phyloP scores from a whole-genome alignment of 495 filamentous ascomycete genomes.

The Penicillium verhagenii region DNA sequence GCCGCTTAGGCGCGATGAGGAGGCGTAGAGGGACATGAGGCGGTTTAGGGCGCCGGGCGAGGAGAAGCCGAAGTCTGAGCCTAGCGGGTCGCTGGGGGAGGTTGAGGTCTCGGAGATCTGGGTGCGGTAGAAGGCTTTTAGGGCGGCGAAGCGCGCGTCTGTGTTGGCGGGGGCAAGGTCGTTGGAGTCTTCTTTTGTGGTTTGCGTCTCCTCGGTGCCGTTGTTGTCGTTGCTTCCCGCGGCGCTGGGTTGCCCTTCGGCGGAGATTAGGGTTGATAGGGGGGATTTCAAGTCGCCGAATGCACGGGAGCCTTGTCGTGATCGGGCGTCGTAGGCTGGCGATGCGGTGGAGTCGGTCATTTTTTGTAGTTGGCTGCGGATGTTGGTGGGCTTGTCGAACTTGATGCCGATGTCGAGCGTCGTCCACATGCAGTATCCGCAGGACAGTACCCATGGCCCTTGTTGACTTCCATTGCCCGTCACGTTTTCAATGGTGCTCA shows the following conservation, averaged over 20 bases:
- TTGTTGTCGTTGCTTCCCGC: slow-evolving; percentile 6
- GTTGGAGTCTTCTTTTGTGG: slow-evolving; percentile 17
- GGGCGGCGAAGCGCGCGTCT: slow-evolving; percentile 46
- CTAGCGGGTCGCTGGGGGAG: slow-evolving; percentile 50
- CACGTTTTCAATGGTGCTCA: slow-evolving; percentile 61
- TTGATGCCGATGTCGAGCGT: slow-evolving; percentile 84
- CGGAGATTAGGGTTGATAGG: slow-evolving; percentile 36
- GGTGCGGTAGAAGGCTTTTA: slow-evolving; percentile 69
- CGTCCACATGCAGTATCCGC: slow-evolving; percentile 89
- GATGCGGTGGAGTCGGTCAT: slow-evolving; percentile 32
- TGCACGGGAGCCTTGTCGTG: slow-evolving; percentile 33
- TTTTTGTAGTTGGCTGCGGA: slow-evolving; percentile 72
- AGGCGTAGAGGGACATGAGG: slow-evolving; percentile 89
- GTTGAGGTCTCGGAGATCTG: slow-evolving; percentile 63
- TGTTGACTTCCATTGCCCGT: slow-evolving; percentile 37
- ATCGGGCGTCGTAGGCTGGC: slow-evolving; percentile 22
- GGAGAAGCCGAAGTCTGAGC: slow-evolving; percentile 58
- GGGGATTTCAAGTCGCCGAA: slow-evolving; percentile 42
- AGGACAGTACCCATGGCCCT: slow-evolving; percentile 77
- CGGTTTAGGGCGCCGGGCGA: slow-evolving; percentile 80
- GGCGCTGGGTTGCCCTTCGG: slow-evolving; percentile 27
- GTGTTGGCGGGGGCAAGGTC: slow-evolving; percentile 27
- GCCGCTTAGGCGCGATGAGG: slow-evolving; percentile 42
- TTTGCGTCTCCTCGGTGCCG: slow-evolving; percentile 6
- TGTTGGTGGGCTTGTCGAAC: slow-evolving; percentile 83